phyloP scores from a whole-genome alignment of 169 alveolate genomes.

The Ichthyophthirius multifiliis region DNA sequence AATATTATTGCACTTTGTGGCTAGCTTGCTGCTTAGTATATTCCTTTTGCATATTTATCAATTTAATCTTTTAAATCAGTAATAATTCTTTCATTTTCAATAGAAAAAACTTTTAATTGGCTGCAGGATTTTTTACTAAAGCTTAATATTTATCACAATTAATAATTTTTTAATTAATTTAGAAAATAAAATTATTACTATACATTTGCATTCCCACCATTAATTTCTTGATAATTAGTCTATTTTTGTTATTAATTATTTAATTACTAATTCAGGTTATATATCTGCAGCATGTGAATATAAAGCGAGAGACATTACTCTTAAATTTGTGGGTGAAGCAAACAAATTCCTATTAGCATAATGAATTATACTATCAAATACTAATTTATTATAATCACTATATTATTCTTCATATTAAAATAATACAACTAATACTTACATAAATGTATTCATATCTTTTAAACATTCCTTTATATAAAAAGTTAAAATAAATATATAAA shows the following conservation, averaged over 20 bases:
- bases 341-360: constrained; percentile 7
- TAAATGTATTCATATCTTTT: constrained; percentile 13
- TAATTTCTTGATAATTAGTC: not conserved
- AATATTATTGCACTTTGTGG: constrained; percentile 7
- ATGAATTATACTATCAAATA: constrained; percentile 6
- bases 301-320: constrained; percentile 25
- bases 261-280: not conserved
- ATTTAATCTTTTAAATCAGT: constrained; percentile 27
- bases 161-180: constrained; percentile 18
- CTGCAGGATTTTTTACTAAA: constrained; percentile 28
- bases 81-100: constrained; percentile 38
- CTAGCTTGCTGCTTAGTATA: constrained; percentile 19
- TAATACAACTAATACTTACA: constrained; percentile 29
- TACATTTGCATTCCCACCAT: constrained; percentile 41
- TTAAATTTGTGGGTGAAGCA: constrained; percentile 9
- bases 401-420: constrained; percentile 10
- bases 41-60: constrained; percentile 23
- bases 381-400: not conserved
- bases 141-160: constrained; percentile 20
- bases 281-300: constrained; percentile 23
- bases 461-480: not conserved
- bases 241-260: not conserved
- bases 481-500: not conserved
- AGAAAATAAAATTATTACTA: constrained; percentile 20
- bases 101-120: constrained; percentile 31